Evolutionary conservation across 2,329 filamentous ascomycete genomes (phyloP).

Genomic region (Paraphaeosphaeria minitans): DNA sequence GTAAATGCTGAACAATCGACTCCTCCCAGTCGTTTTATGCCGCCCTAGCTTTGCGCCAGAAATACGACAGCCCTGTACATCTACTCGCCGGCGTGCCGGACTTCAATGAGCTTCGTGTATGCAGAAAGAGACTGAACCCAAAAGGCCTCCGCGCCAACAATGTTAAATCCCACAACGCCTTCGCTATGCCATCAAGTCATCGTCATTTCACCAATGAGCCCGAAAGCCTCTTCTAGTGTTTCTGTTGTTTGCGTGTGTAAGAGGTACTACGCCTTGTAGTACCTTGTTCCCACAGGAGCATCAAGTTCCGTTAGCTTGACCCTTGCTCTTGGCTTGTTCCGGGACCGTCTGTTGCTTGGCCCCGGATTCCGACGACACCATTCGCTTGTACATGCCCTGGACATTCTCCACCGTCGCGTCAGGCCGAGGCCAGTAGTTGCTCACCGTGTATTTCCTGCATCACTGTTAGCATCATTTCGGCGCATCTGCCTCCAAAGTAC

Average conservation of each 20-base stretch:
- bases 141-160: slow-evolving; percentile 5
- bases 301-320: slow-evolving; percentile 24
- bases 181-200: slow-evolving; percentile 7
- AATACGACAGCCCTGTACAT: slow-evolving; percentile 5
- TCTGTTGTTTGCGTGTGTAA: slow-evolving; percentile 4
- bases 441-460: slow-evolving; percentile 42
- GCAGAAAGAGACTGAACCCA: slow-evolving; percentile 14
- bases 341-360: slow-evolving; percentile 14
- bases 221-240: not conserved
- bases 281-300: not conserved
- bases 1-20: slow-evolving; percentile 12
- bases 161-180: slow-evolving; percentile 4
- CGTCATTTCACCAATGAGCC: slow-evolving; percentile 12
- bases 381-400: slow-evolving; percentile 47
- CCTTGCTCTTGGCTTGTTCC: slow-evolving; percentile 18
- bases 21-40: slow-evolving; percentile 11
- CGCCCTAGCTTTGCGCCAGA: slow-evolving; percentile 9
- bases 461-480: slow-evolving; percentile 24
- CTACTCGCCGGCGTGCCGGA: not conserved
- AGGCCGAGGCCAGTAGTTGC: slow-evolving; percentile 46
- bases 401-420: slow-evolving; percentile 39
- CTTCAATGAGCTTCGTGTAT: not conserved
- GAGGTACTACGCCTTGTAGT: not conserved
- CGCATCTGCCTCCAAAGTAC: slow-evolving; percentile 19
- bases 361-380: slow-evolving; percentile 38